phyloP scores from a whole-genome alignment of 2,329 filamentous ascomycete species.

The Drechslera avenae region DNA sequence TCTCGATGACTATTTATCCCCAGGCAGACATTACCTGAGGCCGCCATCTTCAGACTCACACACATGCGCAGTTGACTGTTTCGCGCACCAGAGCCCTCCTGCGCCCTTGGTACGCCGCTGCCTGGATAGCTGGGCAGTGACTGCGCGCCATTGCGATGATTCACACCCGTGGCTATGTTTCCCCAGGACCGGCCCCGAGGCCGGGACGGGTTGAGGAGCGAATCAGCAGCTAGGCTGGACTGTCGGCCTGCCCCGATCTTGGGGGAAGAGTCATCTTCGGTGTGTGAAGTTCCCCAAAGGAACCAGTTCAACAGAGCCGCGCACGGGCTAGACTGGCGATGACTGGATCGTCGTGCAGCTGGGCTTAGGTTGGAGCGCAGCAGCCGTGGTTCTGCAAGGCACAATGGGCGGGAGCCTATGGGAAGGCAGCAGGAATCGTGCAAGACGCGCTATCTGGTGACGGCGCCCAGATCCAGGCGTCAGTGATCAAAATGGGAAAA shows the following conservation, averaged over 20 bases:
- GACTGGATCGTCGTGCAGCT: constrained; percentile 9
- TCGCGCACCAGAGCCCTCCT: constrained; percentile 33
- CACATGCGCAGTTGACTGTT: constrained; percentile 21
- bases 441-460: constrained; percentile 23
- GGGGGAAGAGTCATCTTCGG: constrained; percentile 33
- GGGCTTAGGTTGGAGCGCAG: neutral
- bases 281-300: constrained; percentile 19
- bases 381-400: constrained; percentile 31
- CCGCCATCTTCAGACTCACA: constrained; percentile 24
- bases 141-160: constrained; percentile 29
- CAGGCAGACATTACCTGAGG: constrained; percentile 44
- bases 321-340: constrained; percentile 14
- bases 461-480: constrained; percentile 26
- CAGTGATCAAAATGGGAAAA: constrained; percentile 11
- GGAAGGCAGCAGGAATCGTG: constrained; percentile 13
- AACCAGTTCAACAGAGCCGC: constrained; percentile 15
- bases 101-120: constrained; percentile 24
- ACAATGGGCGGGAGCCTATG: constrained; percentile 31
- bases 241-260: constrained; percentile 6
- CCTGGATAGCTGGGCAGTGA: constrained; percentile 33
- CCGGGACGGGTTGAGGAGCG: constrained; percentile 23
- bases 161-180: constrained; percentile 40
- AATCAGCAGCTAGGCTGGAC: constrained; percentile 31
- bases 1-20: constrained; percentile 29
- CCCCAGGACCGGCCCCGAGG: constrained; percentile 26